Conservation (phyloP, 441 rosid genomes). For the Adansonia rubrostipa region DNA sequence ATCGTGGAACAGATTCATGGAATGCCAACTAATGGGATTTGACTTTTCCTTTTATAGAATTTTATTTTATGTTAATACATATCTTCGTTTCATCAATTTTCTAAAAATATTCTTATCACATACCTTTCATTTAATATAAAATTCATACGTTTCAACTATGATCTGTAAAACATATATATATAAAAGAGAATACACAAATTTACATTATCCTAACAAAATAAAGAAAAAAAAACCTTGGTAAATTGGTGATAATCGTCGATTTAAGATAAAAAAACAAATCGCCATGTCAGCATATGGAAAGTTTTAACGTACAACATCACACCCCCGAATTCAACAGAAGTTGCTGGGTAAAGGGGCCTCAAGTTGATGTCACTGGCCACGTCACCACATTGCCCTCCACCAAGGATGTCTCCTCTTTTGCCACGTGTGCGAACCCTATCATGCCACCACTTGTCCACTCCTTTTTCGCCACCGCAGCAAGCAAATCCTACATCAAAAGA, state of each 20-base stretch:
- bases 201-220: background rate
- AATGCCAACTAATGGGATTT: constrained; percentile 20
- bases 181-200: background rate
- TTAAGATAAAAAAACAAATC: background rate
- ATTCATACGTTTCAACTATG: background rate
- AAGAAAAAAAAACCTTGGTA: background rate
- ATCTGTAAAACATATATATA: background rate
- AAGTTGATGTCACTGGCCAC: constrained; percentile 37
- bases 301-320: constrained; percentile 4
- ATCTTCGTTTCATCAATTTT: background rate
- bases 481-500: constrained; percentile 37
- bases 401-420: constrained; percentile 35
- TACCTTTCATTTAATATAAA: too few species aligned
- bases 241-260: constrained; percentile 4
- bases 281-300: constrained; percentile 35
- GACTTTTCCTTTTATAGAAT: background rate
- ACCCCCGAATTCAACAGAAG: constrained; percentile 28
- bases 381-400: constrained; percentile 38
- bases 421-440: constrained; percentile 45
- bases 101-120: background rate
- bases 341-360: constrained; percentile 25
- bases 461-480: constrained; percentile 18
- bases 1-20: constrained; percentile 6
- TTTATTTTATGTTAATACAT: constrained; percentile 5
- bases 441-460: constrained; percentile 34